These are phyloP conservation scores for Saccharum officinarum DNA, from an alignment of 176 grass and related monocot genomes.

Conservation along the genomic window DNA sequence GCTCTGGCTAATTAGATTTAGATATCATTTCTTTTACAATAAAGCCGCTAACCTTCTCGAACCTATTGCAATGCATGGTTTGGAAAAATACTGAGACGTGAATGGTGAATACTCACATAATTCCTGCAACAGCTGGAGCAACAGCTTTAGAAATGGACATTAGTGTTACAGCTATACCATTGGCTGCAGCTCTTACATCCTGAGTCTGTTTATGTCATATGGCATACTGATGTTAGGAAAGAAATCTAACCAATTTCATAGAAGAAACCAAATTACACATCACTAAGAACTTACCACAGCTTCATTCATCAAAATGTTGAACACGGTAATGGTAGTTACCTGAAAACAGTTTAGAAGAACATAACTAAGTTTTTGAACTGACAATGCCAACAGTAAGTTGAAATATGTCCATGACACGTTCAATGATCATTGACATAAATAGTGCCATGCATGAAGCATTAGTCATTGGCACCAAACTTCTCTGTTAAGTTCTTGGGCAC, in stretches of 20 bases:
- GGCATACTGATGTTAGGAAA: constrained; percentile 30
- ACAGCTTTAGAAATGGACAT: constrained; percentile 69
- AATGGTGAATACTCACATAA: constrained; percentile 56
- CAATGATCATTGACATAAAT: neutral
- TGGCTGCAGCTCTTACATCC: constrained; percentile 64
- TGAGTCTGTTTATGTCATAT: constrained; percentile 42
- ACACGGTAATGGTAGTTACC: constrained; percentile 59
- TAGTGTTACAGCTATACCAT: constrained; percentile 54
- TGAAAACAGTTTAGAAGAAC: constrained; percentile 42
- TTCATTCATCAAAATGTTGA: constrained; percentile 69
- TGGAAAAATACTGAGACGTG: neutral
- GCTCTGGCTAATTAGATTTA: neutral
- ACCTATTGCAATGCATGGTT: neutral
- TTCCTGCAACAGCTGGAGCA: constrained; percentile 55
- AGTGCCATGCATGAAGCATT: constrained; percentile 1
- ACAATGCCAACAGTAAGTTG: neutral
- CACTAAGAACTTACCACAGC: constrained; percentile 52
- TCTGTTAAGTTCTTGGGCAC: neutral
- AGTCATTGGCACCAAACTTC: neutral
- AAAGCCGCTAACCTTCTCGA: neutral
- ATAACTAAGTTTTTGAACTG: neutral
- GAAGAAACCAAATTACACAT: constrained; percentile 13
- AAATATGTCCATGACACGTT: constrained; percentile 19
- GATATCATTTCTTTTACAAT: neutral
- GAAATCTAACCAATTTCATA: neutral